Percentiles rank a stretch among this genome's conserved stretches.
phyloP scores from a whole-genome alignment of 352 stramenopile genomes.

The Thraustochytrium striatum region DNA sequence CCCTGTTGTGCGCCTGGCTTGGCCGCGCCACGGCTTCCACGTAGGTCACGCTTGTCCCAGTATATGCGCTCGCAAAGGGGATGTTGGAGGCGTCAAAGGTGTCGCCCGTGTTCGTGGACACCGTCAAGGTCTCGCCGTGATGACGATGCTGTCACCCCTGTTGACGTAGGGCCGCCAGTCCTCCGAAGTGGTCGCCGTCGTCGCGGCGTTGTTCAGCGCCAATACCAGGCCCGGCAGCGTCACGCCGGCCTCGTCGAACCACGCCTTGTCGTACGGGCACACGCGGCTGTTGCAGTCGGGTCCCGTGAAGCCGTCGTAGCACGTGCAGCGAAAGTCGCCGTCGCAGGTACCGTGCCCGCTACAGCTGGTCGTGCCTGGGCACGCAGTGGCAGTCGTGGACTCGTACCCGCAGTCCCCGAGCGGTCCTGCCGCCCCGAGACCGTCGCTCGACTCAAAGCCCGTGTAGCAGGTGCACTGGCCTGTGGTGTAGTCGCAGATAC shows the following conservation, averaged over 20 bases:
- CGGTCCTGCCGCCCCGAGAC: slow-evolving; percentile 73
- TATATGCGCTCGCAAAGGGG: slow-evolving; percentile 18
- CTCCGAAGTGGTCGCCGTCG: slow-evolving; percentile 24
- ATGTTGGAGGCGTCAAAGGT: slow-evolving; percentile 42
- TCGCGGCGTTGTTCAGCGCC: slow-evolving; percentile 7
- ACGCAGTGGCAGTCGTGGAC: slow-evolving; percentile 65
- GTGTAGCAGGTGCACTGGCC: slow-evolving; percentile 79
- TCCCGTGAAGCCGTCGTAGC: slow-evolving; percentile 65
- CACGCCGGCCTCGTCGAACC: slow-evolving; percentile 45
- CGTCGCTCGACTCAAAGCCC: slow-evolving; percentile 71
- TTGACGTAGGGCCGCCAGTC: slow-evolving; percentile 15
- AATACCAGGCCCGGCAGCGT: slow-evolving; percentile 22
- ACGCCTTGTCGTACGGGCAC: slow-evolving; percentile 45
- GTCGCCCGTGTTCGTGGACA: slow-evolving; percentile 7
- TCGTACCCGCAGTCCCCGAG: slow-evolving; percentile 84
- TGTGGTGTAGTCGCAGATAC: slow-evolving; percentile 68
- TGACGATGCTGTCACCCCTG: slow-evolving; percentile 30
- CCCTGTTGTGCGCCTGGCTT: slow-evolving; percentile 56
- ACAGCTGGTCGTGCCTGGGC: slow-evolving; percentile 56
- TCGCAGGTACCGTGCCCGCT: slow-evolving; percentile 23
- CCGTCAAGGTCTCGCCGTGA: slow-evolving; percentile 29
- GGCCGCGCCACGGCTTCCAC: slow-evolving; percentile 8
- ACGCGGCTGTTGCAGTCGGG: slow-evolving; percentile 42
- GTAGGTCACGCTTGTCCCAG: neutral
- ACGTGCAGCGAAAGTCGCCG: slow-evolving; percentile 73